Conservation (phyloP, 2,329 filamentous ascomycete genomes). For the Lojkania enalia region DNA sequence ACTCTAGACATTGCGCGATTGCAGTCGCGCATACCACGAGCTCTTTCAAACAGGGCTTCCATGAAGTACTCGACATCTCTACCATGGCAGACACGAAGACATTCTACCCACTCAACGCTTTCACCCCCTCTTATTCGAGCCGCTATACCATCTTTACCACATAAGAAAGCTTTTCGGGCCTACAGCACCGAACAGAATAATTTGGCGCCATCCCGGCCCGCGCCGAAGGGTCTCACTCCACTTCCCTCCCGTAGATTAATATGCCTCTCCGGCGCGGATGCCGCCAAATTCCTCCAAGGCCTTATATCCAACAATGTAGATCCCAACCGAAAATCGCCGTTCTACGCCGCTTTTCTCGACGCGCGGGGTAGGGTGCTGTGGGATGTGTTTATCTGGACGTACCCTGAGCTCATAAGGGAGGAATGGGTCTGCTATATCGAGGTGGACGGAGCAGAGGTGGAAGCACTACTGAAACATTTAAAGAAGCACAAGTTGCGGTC, state of each 20-base stretch:
- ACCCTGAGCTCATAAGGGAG: constrained; percentile 23
- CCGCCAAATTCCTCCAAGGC: constrained; percentile 84
- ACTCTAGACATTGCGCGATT: no score
- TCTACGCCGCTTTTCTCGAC: constrained; percentile 82
- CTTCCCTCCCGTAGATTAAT: constrained; percentile 80
- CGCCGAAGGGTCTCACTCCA: constrained; percentile 54
- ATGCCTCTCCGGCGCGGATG: constrained; percentile 76
- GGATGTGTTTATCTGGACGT: constrained; percentile 83
- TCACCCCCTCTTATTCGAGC: no score
- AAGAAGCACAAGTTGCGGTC: constrained; percentile 84
- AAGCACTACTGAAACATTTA: constrained; percentile 69
- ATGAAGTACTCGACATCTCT: no score
- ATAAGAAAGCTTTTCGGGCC: no score
- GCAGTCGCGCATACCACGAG: no score
- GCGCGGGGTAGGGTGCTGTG: constrained; percentile 79
- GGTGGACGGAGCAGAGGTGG: constrained; percentile 70
- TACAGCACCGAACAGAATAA: no score
- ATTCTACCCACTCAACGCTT: no score
- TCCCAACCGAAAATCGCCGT: constrained; percentile 43
- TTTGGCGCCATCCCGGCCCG: constrained; percentile 1
- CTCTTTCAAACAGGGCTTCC: no score
- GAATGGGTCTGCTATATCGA: constrained; percentile 72
- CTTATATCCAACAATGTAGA: constrained; percentile 76
- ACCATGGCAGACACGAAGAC: no score
- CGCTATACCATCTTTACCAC: no score